Conservation (phyloP, 805 yeast genomes). For the Cyberlindnera galapagoensis region DNA sequence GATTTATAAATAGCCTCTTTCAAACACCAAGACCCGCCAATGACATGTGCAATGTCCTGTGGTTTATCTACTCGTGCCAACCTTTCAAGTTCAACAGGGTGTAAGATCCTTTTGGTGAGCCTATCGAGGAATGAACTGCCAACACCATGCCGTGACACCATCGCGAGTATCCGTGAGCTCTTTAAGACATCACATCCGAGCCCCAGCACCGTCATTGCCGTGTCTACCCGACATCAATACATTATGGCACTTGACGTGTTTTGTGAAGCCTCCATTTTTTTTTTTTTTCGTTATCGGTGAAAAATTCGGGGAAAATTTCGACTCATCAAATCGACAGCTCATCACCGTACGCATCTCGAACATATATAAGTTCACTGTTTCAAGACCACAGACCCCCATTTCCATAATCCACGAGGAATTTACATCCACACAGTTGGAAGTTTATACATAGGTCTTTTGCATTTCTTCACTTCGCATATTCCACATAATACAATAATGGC, state of each 20-base stretch:
- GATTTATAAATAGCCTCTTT: constrained; percentile 73
- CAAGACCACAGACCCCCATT: background rate
- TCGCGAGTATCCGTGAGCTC: constrained; percentile 36
- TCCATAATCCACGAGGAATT: too few species aligned
- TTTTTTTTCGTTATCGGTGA: background rate
- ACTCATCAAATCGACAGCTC: background rate
- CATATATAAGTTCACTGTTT: background rate
- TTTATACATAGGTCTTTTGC: too few species aligned
- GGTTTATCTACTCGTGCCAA: constrained; percentile 15
- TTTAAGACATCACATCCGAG: constrained; percentile 40
- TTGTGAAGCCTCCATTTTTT: background rate
- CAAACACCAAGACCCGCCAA: constrained; percentile 64
- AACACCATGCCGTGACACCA: constrained; percentile 32
- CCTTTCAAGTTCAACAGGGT: constrained; percentile 36
- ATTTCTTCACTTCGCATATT: too few species aligned
- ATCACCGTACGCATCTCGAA: too few species aligned
- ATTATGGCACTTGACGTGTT: too few species aligned
- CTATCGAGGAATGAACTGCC: constrained; percentile 26
- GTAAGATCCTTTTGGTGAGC: constrained; percentile 43
- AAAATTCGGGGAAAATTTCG: background rate
- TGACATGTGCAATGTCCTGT: constrained; percentile 25
- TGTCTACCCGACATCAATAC: too few species aligned
- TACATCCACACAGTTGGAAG: constrained; percentile 1
- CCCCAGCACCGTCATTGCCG: constrained; percentile 10
- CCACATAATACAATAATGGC: constrained; percentile 49